Evolutionary conservation across 1,284 basidiomycete species (phyloP).

Genomic region (Trametes hirsuta): DNA sequence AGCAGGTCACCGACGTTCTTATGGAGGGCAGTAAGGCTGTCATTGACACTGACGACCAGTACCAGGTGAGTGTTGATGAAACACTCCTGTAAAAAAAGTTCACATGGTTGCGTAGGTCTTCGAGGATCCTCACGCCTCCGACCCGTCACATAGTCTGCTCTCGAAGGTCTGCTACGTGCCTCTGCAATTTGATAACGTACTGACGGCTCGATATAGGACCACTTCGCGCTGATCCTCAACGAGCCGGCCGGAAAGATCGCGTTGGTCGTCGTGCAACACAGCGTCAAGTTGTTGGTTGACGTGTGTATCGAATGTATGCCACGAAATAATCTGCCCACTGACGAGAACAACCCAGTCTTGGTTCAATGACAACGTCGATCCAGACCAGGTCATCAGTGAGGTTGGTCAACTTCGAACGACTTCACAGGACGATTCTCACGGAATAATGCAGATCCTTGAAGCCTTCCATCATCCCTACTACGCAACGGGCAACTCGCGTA

Average conservation of each 20-base stretch:
- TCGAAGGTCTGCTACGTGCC: slow-evolving; percentile 48
- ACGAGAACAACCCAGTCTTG: slow-evolving; percentile 45
- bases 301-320: slow-evolving; percentile 35
- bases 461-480: slow-evolving; percentile 76
- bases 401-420: slow-evolving; percentile 33
- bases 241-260: slow-evolving; percentile 78
- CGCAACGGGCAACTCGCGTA: slow-evolving; percentile 54
- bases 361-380: slow-evolving; percentile 49
- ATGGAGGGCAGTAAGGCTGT: slow-evolving; percentile 69
- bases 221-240: slow-evolving; percentile 67
- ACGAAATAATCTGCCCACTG: neutral
- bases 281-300: slow-evolving; percentile 64
- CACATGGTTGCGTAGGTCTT: slow-evolving; percentile 51
- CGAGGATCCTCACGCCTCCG: slow-evolving; percentile 69
- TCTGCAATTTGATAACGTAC: neutral
- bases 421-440: neutral
- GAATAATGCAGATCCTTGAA: slow-evolving; percentile 51
- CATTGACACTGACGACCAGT: slow-evolving; percentile 74
- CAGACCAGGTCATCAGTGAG: slow-evolving; percentile 52
- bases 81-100: neutral
- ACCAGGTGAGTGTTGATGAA: slow-evolving; percentile 43
- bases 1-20: slow-evolving; percentile 60
- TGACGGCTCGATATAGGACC: slow-evolving; percentile 44
- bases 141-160: slow-evolving; percentile 73
- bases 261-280: slow-evolving; percentile 63